phyloP scores from a whole-genome alignment of 495 filamentous ascomycete species.

The Monascus purpureus region DNA sequence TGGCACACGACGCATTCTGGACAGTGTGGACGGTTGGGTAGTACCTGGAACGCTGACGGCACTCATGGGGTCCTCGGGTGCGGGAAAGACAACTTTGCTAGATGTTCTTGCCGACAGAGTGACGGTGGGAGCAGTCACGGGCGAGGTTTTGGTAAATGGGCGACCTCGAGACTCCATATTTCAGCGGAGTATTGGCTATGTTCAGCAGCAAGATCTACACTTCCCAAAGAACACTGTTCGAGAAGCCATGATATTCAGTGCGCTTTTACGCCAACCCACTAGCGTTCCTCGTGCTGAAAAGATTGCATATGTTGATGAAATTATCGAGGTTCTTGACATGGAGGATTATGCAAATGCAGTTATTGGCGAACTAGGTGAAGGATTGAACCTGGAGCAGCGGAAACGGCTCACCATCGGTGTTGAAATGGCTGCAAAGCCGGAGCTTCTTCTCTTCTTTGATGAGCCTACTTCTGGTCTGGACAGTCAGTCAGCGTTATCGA shows the following conservation, averaged over 20 bases:
- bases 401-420: constrained; percentile 82
- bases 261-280: constrained; percentile 68
- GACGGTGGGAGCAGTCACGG: constrained; percentile 73
- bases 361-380: constrained; percentile 76
- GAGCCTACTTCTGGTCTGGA: constrained; percentile 78
- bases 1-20: constrained; percentile 58
- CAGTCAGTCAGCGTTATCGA: constrained; percentile 77
- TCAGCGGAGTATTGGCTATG: constrained; percentile 84
- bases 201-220: constrained; percentile 89
- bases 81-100: constrained; percentile 46
- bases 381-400: constrained; percentile 81
- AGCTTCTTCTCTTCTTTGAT: constrained; percentile 75
- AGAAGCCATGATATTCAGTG: constrained; percentile 66
- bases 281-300: constrained; percentile 58
- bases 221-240: constrained; percentile 71
- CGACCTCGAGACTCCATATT: constrained; percentile 63
- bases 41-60: constrained; percentile 83
- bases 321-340: constrained; percentile 85
- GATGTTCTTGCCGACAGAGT: constrained; percentile 54
- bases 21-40: constrained; percentile 80
- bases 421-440: constrained; percentile 74
- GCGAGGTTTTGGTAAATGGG: constrained; percentile 77
- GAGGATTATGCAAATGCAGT: constrained; percentile 75
- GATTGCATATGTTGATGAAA: constrained; percentile 74
- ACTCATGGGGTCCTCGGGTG: constrained; percentile 58